phyloP scores from a whole-genome alignment of 331 rosid genomes.

The Pyracantha coccinea region DNA sequence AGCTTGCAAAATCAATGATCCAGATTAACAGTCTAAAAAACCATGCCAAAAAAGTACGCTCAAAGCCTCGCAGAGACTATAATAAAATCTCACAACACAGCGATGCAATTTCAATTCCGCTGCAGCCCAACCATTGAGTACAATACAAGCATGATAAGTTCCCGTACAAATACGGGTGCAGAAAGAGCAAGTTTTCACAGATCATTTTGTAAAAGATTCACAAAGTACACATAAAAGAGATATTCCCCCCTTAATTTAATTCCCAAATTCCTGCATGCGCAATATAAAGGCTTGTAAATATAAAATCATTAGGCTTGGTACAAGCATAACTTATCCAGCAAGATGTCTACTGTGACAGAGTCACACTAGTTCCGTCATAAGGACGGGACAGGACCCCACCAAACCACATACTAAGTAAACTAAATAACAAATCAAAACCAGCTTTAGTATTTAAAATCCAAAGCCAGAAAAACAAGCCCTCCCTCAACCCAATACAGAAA shows the following conservation, averaged over 20 bases:
- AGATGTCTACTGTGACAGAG: background rate
- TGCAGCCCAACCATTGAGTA: background rate
- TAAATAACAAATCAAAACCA: background rate
- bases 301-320: background rate
- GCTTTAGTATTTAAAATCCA: background rate
- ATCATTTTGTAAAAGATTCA: constrained; percentile 7
- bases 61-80: no score
- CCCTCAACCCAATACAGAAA: background rate
- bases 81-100: no score
- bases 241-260: background rate
- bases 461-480: background rate
- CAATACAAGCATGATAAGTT: background rate
- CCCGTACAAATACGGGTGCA: background rate
- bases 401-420: background rate
- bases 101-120: background rate
- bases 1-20: no score
- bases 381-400: background rate
- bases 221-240: background rate
- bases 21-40: no score
- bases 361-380: background rate
- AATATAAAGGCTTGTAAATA: background rate
- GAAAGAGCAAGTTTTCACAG: background rate
- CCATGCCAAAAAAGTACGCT: no score
- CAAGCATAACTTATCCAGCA: background rate
- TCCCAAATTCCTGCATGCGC: background rate